These are phyloP conservation scores for Penicillium nucicola DNA, from an alignment of 495 filamentous ascomycete species.

Conservation along the genomic window DNA sequence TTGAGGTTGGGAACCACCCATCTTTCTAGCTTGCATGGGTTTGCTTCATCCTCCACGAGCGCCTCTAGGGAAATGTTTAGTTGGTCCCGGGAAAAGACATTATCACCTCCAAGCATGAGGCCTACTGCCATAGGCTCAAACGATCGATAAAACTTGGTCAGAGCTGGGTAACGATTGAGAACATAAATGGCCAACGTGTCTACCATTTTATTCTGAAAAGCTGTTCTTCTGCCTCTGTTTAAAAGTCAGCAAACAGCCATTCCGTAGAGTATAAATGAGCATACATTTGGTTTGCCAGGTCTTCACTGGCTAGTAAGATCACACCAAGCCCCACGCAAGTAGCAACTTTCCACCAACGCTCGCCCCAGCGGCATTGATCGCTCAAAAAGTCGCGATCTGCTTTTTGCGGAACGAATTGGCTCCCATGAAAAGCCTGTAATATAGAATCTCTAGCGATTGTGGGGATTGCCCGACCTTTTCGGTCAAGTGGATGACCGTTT, in stretches of 20 bases:
- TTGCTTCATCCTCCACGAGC: background rate
- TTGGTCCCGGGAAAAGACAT: background rate
- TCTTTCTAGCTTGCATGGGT: conserved; percentile 1
- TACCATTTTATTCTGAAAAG: conserved; percentile 12
- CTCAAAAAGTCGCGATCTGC: conserved; percentile 1
- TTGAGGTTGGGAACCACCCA: conserved; percentile 1
- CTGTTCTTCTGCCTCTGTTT: conserved; percentile 11
- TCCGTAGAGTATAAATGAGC: conserved; percentile 1
- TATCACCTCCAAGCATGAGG: conserved; percentile 8
- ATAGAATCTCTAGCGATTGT: conserved; percentile 8
- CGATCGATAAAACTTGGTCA: background rate
- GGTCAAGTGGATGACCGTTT: background rate
- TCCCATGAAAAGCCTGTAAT: background rate
- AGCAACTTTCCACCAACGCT: conserved; percentile 8
- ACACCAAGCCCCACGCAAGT: conserved; percentile 8
- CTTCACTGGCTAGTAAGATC: conserved; percentile 3
- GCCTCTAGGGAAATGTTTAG: background rate
- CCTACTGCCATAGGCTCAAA: conserved; percentile 5
- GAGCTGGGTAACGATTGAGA: conserved; percentile 6
- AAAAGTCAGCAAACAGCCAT: conserved; percentile 6
- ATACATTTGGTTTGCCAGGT: conserved; percentile 10
- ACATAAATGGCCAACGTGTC: conserved; percentile 9
- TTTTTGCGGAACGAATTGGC: background rate
- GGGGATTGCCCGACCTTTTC: conserved; percentile 1
- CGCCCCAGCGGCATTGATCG: conserved; percentile 2